phyloP scores from a whole-genome alignment of 768 basidiomycete species.

The Mycena latifolia region DNA sequence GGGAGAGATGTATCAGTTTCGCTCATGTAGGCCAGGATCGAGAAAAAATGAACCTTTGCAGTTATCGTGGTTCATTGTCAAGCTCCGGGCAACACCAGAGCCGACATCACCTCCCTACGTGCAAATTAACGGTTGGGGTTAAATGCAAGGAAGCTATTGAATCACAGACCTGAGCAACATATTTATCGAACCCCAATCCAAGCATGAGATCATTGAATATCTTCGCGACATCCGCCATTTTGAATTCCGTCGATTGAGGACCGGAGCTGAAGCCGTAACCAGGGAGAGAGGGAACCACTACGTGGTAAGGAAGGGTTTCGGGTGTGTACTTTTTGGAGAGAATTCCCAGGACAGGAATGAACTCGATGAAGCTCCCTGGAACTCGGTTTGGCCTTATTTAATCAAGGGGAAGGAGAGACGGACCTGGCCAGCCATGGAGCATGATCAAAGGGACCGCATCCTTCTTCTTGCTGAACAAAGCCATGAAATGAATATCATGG shows the following conservation, averaged over 20 bases:
- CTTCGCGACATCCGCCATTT: conserved; percentile 18
- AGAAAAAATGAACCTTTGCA: conserved; percentile 20
- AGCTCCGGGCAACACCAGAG: conserved; percentile 7
- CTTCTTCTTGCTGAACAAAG: conserved; percentile 24
- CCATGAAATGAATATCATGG: conserved; percentile 24
- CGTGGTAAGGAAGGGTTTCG: conserved; percentile 21
- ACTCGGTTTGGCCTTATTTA: conserved; percentile 14
- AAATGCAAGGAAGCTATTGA: conserved; percentile 21
- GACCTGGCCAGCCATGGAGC: conserved; percentile 24
- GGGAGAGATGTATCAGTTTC: conserved; percentile 10
- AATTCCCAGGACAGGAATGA: conserved; percentile 20
- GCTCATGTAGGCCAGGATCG: conserved; percentile 9
- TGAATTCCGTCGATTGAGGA: conserved; percentile 23
- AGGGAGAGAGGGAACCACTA: conserved; percentile 20
- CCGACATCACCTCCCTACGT: conserved; percentile 18
- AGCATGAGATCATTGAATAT: conserved; percentile 25
- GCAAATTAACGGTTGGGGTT: conserved; percentile 12
- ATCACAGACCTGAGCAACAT: conserved; percentile 22
- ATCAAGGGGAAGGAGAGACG: conserved; percentile 17
- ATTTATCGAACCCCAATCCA: conserved; percentile 23
- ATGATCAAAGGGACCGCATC: conserved; percentile 20
- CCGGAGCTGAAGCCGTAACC: conserved; percentile 21
- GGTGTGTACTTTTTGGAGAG: conserved; percentile 25
- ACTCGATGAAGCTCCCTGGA: conserved; percentile 23
- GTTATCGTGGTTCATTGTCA: conserved; percentile 20